Evolutionary conservation across 306 rosid genomes (phyloP).

Genomic region (Styphnolobium japonicum): DNA sequence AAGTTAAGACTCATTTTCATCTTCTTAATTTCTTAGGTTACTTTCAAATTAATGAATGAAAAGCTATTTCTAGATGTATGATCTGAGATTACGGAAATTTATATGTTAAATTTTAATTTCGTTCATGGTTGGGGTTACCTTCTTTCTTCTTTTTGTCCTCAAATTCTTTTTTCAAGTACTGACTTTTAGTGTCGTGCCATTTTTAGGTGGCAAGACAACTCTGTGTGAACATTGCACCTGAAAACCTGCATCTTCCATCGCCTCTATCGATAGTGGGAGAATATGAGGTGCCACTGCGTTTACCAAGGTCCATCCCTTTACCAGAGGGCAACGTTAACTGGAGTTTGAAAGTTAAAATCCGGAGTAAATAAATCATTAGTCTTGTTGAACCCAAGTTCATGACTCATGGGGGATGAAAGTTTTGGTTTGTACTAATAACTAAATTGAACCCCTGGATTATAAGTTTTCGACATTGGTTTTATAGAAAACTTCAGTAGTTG

Average conservation of each 20-base stretch:
- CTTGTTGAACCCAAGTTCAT: too few relatives aligned
- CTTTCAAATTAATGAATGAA: too few relatives aligned
- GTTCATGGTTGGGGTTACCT: too few relatives aligned
- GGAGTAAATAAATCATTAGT: slow-evolving; percentile 26
- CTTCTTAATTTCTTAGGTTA: too few relatives aligned
- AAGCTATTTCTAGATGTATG: too few relatives aligned
- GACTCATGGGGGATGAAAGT: background rate
- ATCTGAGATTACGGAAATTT: too few relatives aligned
- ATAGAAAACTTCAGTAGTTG: background rate
- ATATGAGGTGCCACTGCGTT: slow-evolving; percentile 54
- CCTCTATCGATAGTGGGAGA: slow-evolving; percentile 54
- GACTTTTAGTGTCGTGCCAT: background rate
- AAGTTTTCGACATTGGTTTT: background rate
- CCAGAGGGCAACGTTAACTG: slow-evolving; percentile 60
- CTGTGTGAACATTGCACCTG: slow-evolving; percentile 37
- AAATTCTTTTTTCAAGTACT: background rate
- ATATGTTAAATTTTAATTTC: too few relatives aligned
- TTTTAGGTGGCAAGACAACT: slow-evolving; percentile 63
- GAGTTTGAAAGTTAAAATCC: slow-evolving; percentile 53
- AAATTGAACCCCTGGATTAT: background rate
- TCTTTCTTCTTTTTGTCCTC: background rate
- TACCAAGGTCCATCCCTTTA: slow-evolving; percentile 58
- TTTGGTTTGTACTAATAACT: background rate
- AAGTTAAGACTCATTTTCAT: too few relatives aligned
- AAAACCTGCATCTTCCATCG: too few relatives aligned